These are phyloP conservation scores for Athelia sp. DNA, from an alignment of 1,284 basidiomycete species.

Conservation along the genomic window DNA sequence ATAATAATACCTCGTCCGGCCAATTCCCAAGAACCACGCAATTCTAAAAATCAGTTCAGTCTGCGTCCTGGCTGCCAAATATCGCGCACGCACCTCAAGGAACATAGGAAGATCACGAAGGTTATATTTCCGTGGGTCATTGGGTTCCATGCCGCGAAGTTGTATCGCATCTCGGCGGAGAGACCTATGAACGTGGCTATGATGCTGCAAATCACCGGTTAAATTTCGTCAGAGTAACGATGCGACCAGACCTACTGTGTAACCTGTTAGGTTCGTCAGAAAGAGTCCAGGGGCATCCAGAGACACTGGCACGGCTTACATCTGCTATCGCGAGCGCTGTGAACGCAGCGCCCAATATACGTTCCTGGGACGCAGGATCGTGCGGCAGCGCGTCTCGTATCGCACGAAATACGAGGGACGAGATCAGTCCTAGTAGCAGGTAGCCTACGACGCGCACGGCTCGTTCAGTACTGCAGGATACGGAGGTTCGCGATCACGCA, in stretches of 20 bases:
- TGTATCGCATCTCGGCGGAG: slow-evolving; percentile 50
- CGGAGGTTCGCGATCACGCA: slow-evolving; percentile 22
- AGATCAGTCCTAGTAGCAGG: slow-evolving; percentile 60
- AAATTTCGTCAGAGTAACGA: slow-evolving; percentile 1
- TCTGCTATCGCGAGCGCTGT: slow-evolving; percentile 68
- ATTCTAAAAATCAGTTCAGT: slow-evolving; percentile 31
- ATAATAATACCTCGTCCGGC: slow-evolving; percentile 53
- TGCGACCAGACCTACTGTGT: slow-evolving; percentile 49
- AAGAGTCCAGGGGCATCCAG: not conserved
- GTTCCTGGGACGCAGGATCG: slow-evolving; percentile 63
- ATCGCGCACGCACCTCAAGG: slow-evolving; percentile 40
- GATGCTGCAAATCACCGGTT: slow-evolving; percentile 39
- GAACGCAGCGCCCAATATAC: slow-evolving; percentile 61
- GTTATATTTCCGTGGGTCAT: slow-evolving; percentile 77
- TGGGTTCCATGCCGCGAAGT: slow-evolving; percentile 55
- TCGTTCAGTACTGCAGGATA: slow-evolving; percentile 1
- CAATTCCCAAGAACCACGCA: slow-evolving; percentile 64
- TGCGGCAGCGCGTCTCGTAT: slow-evolving; percentile 56
- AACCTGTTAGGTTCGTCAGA: slow-evolving; percentile 19
- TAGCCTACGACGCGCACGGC: slow-evolving; percentile 46
- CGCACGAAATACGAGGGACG: slow-evolving; percentile 66
- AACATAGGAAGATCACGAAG: slow-evolving; percentile 49
- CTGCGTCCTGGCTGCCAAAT: slow-evolving; percentile 1
- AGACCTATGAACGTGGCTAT: slow-evolving; percentile 50
- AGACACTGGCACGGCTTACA: slow-evolving; percentile 42